These are phyloP conservation scores for Aureobasidium sp. DNA, from an alignment of 2,329 filamentous ascomycete species.

Conservation along the genomic window DNA sequence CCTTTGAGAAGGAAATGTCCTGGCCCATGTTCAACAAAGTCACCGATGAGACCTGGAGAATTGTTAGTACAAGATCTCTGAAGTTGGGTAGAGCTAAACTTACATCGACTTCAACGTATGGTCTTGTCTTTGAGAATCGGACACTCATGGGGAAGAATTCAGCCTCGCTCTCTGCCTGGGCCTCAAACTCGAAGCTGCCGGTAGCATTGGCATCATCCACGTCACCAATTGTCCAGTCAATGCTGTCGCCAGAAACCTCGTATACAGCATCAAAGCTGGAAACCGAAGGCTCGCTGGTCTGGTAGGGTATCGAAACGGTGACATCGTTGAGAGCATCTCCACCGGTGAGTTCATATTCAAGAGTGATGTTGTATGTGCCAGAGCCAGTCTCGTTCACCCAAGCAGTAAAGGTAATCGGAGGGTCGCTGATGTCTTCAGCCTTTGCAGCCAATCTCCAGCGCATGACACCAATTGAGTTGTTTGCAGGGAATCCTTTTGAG, in stretches of 20 bases:
- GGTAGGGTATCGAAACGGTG: slow-evolving; percentile 78
- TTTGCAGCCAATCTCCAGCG: slow-evolving; percentile 85
- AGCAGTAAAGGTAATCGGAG: slow-evolving; percentile 92
- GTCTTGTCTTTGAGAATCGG: slow-evolving; percentile 74
- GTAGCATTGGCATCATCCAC: slow-evolving; percentile 74
- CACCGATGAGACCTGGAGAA: slow-evolving; percentile 55
- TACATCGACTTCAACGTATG: slow-evolving; percentile 91
- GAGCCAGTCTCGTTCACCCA: slow-evolving; percentile 88
- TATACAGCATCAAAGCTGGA: slow-evolving; percentile 93
- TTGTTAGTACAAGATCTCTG: slow-evolving; percentile 20
- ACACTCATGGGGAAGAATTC: slow-evolving; percentile 98
- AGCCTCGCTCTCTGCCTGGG: slow-evolving; percentile 74
- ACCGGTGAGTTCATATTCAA: slow-evolving; percentile 91
- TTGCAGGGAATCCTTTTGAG: slow-evolving; percentile 82
- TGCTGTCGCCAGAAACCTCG: slow-evolving; percentile 81
- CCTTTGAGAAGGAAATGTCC: slow-evolving; percentile 74
- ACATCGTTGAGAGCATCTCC: slow-evolving; percentile 74
- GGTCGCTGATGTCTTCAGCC: slow-evolving; percentile 66
- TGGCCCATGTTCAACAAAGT: slow-evolving; percentile 66
- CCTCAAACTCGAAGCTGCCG: slow-evolving; percentile 93
- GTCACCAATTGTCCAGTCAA: slow-evolving; percentile 89
- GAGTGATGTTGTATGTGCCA: slow-evolving; percentile 77
- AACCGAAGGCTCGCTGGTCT: slow-evolving; percentile 74
- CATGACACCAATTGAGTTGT: slow-evolving; percentile 86
- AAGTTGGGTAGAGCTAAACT: slow-evolving; percentile 32